Base-by-base conservation (phyloP, 2,329 filamentous ascomycete species). In the Scolecobasidium constrictum region DNA sequence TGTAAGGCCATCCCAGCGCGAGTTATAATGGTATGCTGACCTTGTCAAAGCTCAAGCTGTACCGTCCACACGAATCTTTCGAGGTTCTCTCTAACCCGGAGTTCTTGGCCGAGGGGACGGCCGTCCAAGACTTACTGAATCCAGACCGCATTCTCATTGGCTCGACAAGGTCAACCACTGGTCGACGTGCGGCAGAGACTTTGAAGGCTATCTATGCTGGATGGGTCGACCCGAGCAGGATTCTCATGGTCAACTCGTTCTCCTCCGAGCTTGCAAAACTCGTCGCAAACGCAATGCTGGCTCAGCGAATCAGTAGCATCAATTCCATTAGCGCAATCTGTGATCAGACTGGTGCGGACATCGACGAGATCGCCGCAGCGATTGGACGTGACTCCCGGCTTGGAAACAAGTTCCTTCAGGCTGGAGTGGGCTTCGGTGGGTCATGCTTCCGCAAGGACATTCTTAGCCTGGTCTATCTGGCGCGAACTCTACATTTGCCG, bases 381-480 rank as follows among this genome's bases (percentile, higher is more conserved):
- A 71, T 84, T 21, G 83, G 83, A 40, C 67, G 77, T 35, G 83
- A 88, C 53, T 70, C 71, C 6, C 72, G 83, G 40, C 84, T 88
- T 44, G 83, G 83, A 6, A 68, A 73, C 47, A 77, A 78, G 57
- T 84, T 86, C 61, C 66, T 87, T 35, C 81, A 82, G 61, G 77
- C 83, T 6, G 79, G 78, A 35, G 74, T 85, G 23, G 83, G 83
- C 15, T 87, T 87, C 53, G 83, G 83, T 43, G 83, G 83, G 19
- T 82, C 77, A 48, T 88, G 83, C 61, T 86, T 88, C 68, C 78
- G 81, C 59, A 88, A 87, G 62, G 83, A 87, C 54, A 75, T 87
- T 33, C 67, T 83, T 40, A 83, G 76, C 60, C 64, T 88, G 26
- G 75, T 80, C 15, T 86, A 87, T 59, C 68, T 87, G 23, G 78